Conservation (phyloP, 306 rosid species). For the Betula pendula region DNA sequence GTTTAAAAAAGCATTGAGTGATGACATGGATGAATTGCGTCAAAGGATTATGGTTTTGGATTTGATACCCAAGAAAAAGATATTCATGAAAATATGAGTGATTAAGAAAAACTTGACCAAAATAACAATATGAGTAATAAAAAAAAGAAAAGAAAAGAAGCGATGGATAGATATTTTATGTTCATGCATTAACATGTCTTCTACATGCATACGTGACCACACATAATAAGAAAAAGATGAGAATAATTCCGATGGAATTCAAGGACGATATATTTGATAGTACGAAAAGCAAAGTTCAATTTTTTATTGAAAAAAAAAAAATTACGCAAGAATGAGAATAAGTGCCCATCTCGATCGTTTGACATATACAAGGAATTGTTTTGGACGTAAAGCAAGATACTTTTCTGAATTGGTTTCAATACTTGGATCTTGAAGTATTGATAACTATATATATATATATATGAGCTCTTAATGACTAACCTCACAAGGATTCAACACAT, state of each 20-base stretch:
- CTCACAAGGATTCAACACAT: too few relatives aligned
- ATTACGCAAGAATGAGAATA: background rate
- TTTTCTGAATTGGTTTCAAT: background rate
- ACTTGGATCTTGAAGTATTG: background rate
- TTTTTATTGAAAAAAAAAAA: background rate
- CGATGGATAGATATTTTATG: background rate
- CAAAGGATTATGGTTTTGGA: slow-evolving; percentile 2
- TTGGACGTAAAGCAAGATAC: background rate
- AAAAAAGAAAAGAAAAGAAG: background rate
- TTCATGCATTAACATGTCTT: slow-evolving; percentile 11
- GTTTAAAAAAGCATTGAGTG: background rate
- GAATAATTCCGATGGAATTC: slow-evolving; percentile 5
- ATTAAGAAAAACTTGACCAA: background rate
- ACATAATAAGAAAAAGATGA: background rate
- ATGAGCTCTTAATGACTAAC: too few relatives aligned
- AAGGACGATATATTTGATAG: background rate
- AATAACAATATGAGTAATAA: background rate
- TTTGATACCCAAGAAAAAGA: background rate
- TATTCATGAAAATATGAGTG: slow-evolving; percentile 10
- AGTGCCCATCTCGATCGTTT: background rate
- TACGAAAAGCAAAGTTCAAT: background rate
- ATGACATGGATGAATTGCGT: background rate
- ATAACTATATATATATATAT: too few relatives aligned
- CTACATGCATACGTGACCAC: background rate
- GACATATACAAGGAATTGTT: slow-evolving; percentile 8